Conservation (phyloP, 345 rosid genomes). For the Erucastrum elatum region DNA sequence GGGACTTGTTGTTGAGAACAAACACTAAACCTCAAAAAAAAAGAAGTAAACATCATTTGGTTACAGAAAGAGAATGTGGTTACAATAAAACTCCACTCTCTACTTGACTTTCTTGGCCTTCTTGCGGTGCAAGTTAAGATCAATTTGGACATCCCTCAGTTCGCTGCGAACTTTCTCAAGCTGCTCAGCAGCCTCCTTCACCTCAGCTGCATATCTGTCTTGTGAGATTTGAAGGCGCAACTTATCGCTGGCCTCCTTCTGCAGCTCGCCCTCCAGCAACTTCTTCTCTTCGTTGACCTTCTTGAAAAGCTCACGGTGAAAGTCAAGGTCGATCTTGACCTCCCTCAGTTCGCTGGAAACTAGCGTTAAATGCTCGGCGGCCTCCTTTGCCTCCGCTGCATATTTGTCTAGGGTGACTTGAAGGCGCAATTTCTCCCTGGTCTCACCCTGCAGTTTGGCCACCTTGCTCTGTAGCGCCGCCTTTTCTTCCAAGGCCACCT, state of each 20-base stretch:
- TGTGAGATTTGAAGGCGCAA: neutral
- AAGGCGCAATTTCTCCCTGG: neutral
- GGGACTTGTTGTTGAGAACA: neutral
- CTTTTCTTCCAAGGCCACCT: too few species aligned
- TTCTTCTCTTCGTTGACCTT: neutral
- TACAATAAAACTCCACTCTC: constrained; percentile 6
- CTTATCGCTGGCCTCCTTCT: neutral
- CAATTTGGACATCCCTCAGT: neutral
- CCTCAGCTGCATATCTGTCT: neutral
- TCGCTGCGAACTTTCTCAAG: neutral
- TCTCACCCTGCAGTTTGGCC: too few species aligned
- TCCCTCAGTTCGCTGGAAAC: neutral
- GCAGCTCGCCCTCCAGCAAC: neutral
- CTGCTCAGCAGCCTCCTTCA: neutral
- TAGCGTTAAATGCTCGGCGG: neutral
- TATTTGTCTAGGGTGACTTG: neutral
- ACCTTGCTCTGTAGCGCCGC: too few species aligned
- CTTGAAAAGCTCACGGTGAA: neutral
- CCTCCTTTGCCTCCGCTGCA: neutral
- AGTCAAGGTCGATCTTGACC: neutral
- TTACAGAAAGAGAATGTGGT: too few species aligned
- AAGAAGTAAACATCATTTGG: neutral
- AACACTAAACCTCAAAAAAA: neutral
- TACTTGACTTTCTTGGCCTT: neutral
- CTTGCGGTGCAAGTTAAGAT: neutral